Evolutionary conservation across 805 yeast species (phyloP), one percentile per base, ranked within the genome.

Genomic region (Grigorovia yakushimaensis): DNA sequence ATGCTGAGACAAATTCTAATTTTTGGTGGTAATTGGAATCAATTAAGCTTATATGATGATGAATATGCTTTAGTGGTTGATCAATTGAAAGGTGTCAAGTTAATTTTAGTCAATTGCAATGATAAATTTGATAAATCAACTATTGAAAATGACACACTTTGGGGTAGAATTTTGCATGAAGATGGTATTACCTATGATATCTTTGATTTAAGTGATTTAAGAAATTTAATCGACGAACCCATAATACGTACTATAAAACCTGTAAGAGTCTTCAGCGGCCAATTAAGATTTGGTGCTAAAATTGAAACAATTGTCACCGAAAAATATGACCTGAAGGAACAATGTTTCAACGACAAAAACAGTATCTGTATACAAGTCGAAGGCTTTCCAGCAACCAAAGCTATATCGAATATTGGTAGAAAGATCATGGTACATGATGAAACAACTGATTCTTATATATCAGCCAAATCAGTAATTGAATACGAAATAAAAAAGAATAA

Each of bases 371-470:
- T 83, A 22, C 62, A 65, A 6, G 81, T 80, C 1, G 85, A 82
- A 53, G 81, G 84, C 0, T 84, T 66, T 54, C 83, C 88, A 43
- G 71, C 51, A 57, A 74, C 60, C 60, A 68, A 53, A 56, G 62
- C 45, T 53, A 66, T 52, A 42, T 57, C 47, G 48, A 58, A 53
- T 20, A 45, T 41, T 37, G 55, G 42, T 46, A 57, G 52, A 42
- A 56, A 44, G 50, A 60, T 46, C 49, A 64, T 52, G 49, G 44
- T 44, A 40, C 48, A 49, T 54, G 52, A 46, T 21, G 47, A 24
- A 8, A 24, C 36, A 5, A 45, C 7, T 19, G 15, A 45, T 3
- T 53, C 44, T n/a, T 54, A 49, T 33, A 48, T 47, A 11, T 48
- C 55, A 2, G 56, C 56, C 4, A 58, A 58, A 37, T 45, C 58